phyloP scores from a whole-genome alignment of 2,329 filamentous ascomycete species.

The Phyllosticta capitalensis region DNA sequence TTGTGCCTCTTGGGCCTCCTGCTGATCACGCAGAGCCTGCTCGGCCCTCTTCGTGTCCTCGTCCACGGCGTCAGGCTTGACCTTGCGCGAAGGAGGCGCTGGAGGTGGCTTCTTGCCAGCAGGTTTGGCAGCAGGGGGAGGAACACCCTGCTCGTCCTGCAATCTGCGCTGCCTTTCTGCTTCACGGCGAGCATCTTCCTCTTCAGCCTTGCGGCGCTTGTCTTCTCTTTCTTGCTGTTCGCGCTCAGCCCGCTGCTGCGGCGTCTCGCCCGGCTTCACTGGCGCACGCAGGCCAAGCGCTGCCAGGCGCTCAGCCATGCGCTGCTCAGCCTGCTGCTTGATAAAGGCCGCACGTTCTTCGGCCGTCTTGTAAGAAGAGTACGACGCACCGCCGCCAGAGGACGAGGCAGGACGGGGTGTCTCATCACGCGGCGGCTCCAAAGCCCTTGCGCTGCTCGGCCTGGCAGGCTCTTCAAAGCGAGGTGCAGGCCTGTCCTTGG shows the following conservation, averaged over 20 bases:
- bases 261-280: slow-evolving; percentile 66
- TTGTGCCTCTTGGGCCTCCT: slow-evolving; percentile 64
- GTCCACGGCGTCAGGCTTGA: slow-evolving; percentile 49
- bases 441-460: slow-evolving; percentile 21
- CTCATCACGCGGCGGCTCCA: slow-evolving; percentile 42
- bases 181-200: slow-evolving; percentile 84
- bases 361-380: slow-evolving; percentile 77
- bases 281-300: slow-evolving; percentile 85
- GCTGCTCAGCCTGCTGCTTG: slow-evolving; percentile 91
- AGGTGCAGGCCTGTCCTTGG: slow-evolving; percentile 27
- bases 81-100: slow-evolving; percentile 69
- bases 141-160: slow-evolving; percentile 61
- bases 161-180: slow-evolving; percentile 75
- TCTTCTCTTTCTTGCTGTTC: slow-evolving; percentile 82
- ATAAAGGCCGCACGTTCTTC: slow-evolving; percentile 94
- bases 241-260: slow-evolving; percentile 76
- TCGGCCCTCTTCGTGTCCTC: slow-evolving; percentile 52
- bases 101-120: slow-evolving; percentile 46
- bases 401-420: slow-evolving; percentile 46
- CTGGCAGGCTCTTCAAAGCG: slow-evolving; percentile 27
- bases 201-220: slow-evolving; percentile 80
- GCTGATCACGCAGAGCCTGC: slow-evolving; percentile 53
- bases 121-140: slow-evolving; percentile 42
- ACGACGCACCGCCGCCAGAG: slow-evolving; percentile 56
- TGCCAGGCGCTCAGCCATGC: slow-evolving; percentile 92